These are phyloP conservation scores for Myxozyma kluyveri DNA, from an alignment of 805 yeast genomes.

Conservation along the genomic window DNA sequence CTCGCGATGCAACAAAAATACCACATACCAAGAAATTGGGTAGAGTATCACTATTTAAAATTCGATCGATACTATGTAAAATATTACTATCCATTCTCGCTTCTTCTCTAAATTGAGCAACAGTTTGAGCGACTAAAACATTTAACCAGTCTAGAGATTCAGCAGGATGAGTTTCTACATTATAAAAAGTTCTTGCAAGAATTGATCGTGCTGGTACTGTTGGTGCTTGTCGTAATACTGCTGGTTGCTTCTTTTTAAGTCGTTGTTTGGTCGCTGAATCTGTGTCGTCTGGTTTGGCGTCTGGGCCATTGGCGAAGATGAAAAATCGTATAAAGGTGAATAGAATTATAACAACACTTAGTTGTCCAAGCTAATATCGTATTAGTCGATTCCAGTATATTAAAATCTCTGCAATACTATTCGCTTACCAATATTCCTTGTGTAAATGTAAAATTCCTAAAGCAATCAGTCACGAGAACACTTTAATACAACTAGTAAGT, in stretches of 20 bases:
- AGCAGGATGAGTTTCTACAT: conserved; percentile 79
- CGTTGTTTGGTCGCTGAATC: background rate
- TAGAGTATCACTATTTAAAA: conserved; percentile 57
- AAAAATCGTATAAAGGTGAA: conserved; percentile 43
- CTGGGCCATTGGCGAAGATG: conserved; percentile 39
- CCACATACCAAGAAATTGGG: conserved; percentile 62
- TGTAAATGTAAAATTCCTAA: conserved; percentile 30
- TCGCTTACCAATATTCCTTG: conserved; percentile 32
- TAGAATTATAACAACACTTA: conserved; percentile 41
- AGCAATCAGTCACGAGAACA: too few species aligned
- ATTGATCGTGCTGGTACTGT: conserved; percentile 43
- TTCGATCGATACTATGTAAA: conserved; percentile 69
- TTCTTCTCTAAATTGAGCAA: conserved; percentile 83
- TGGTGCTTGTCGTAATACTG: conserved; percentile 29
- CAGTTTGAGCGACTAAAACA: conserved; percentile 85
- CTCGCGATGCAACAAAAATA: background rate
- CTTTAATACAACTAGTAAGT: too few species aligned
- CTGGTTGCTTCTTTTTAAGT: conserved; percentile 26
- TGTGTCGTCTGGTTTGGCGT: conserved; percentile 1
- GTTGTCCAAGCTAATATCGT: conserved; percentile 40
- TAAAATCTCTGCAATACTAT: too few species aligned
- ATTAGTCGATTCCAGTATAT: background rate
- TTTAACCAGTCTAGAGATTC: conserved; percentile 98
- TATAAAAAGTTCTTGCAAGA: conserved; percentile 86
- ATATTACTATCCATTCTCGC: conserved; percentile 83